Percentiles rank a stretch among this genome's conserved stretches.
Evolutionary conservation across 257 asterid genomes (phyloP).

Genomic region (Ballota nigra): DNA sequence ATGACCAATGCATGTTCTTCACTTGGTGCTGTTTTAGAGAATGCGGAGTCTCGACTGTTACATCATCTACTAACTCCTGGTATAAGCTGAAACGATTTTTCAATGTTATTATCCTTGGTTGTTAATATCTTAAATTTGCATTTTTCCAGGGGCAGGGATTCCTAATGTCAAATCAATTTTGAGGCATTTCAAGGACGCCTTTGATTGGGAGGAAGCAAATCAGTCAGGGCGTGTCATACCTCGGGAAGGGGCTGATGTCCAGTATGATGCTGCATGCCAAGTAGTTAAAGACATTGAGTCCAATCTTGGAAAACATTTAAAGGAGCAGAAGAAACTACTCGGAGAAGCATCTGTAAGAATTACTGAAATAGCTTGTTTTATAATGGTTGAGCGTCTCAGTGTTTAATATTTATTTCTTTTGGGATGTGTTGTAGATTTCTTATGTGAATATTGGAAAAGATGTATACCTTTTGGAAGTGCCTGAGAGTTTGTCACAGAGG

Average conservation of each 20-base stretch:
- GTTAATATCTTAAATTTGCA: constrained; percentile 30
- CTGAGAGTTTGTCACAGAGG: constrained; percentile 64
- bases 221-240: constrained; percentile 91
- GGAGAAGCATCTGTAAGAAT: constrained; percentile 83
- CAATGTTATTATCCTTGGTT: constrained; percentile 7
- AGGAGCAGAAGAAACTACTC: constrained; percentile 72
- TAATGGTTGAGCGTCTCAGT: constrained; percentile 9
- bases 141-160: constrained; percentile 58
- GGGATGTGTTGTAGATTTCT: constrained; percentile 48
- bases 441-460: constrained; percentile 90
- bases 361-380: constrained; percentile 10
- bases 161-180: constrained; percentile 61
- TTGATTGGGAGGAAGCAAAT: constrained; percentile 96
- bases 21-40: constrained; percentile 55
- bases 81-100: constrained; percentile 30
- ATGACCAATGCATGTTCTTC: constrained; percentile 71
- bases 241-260: constrained; percentile 85
- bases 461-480: constrained; percentile 87
- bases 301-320: constrained; percentile 62
- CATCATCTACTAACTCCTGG: constrained; percentile 71
- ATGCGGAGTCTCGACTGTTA: constrained; percentile 57
- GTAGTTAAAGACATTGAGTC: constrained; percentile 63
- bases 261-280: constrained; percentile 83
- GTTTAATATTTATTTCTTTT: constrained; percentile 12
- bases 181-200: constrained; percentile 79